These are phyloP conservation scores for Tylopilus rubrobrunneus DNA, from an alignment of 768 basidiomycete genomes.

Conservation along the genomic window DNA sequence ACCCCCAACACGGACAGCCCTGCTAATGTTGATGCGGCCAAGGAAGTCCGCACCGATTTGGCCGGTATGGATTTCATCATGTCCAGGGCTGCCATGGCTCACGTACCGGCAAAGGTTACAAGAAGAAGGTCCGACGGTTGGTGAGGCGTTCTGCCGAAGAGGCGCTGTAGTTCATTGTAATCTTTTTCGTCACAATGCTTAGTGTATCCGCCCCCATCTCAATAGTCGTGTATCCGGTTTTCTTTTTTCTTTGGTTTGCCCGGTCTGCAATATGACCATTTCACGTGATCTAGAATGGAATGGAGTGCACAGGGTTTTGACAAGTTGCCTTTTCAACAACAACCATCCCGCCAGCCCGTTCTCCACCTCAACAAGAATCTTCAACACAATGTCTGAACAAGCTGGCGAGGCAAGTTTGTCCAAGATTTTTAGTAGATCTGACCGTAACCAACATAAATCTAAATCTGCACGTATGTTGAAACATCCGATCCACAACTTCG, in stretches of 20 bases:
- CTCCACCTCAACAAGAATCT: background rate
- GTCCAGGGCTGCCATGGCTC: constrained; percentile 7
- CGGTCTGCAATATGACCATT: background rate
- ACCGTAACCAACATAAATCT: constrained; percentile 21
- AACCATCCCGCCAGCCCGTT: constrained; percentile 13
- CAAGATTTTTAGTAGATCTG: constrained; percentile 21
- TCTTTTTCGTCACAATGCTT: constrained; percentile 3
- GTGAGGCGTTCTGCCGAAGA: constrained; percentile 88
- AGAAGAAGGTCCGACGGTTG: constrained; percentile 92
- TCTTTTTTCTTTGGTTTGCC: too few relatives aligned
- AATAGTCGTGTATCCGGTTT: constrained; percentile 4
- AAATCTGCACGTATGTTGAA: constrained; percentile 36
- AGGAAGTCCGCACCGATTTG: constrained; percentile 68
- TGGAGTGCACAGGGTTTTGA: background rate
- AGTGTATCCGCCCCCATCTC: constrained; percentile 12
- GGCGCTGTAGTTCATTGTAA: constrained; percentile 54
- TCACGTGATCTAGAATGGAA: constrained; percentile 23
- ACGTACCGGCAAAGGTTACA: constrained; percentile 56
- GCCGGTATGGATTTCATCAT: constrained; percentile 40
- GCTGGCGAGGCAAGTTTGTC: constrained; percentile 37
- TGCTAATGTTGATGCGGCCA: constrained; percentile 95
- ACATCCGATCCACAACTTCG: constrained; percentile 17
- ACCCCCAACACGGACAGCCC: constrained; percentile 90
- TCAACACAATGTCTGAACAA: constrained; percentile 35
- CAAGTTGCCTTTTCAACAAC: constrained; percentile 6